phyloP scores from a whole-genome alignment of 2,329 filamentous ascomycete species.

The Penicillium brasilianum region DNA sequence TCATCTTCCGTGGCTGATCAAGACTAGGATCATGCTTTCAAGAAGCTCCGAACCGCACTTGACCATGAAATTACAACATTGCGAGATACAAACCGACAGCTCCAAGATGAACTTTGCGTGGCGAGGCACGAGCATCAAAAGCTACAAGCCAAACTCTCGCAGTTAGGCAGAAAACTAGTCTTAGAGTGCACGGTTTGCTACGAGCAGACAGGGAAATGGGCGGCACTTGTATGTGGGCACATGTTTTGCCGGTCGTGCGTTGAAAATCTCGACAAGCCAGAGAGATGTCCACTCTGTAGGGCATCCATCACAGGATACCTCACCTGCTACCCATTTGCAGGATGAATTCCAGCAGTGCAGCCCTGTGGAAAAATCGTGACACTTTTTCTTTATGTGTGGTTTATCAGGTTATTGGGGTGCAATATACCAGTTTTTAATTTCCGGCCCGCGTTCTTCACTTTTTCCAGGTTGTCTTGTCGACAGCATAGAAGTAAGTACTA shows the following conservation, averaged over 20 bases:
- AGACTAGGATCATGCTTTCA: neutral
- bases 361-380: no score
- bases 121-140: neutral
- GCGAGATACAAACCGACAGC: neutral
- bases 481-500: no score
- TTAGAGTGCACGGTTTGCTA: neutral
- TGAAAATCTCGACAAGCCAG: neutral
- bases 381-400: no score
- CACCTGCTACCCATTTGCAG: neutral
- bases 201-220: neutral
- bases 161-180: neutral
- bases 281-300: neutral
- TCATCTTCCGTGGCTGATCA: neutral
- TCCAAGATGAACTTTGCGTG: neutral
- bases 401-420: no score
- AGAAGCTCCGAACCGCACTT: neutral
- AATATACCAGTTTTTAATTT: no score
- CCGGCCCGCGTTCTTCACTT: no score
- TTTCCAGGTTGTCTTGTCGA: no score
- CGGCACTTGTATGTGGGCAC: neutral
- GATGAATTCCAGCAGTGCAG: neutral
- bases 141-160: neutral
- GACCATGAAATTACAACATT: neutral
- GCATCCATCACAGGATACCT: neutral
- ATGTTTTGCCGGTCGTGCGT: neutral